phyloP scores from a whole-genome alignment of 805 yeast species.

The Wilhelminamyces savonicus region DNA sequence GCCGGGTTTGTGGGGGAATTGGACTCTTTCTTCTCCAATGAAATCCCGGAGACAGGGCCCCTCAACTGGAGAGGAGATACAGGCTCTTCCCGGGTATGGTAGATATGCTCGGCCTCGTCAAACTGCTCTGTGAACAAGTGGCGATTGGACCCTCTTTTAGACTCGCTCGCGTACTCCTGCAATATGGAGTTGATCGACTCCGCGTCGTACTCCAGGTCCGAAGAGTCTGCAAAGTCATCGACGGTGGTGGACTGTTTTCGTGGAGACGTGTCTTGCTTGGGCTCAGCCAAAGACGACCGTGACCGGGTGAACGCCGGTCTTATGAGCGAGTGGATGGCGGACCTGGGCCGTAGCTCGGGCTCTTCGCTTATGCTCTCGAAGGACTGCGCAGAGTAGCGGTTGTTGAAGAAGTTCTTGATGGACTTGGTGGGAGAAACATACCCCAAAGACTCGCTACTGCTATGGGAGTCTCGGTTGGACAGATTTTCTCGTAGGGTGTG shows the following conservation, averaged over 20 bases:
- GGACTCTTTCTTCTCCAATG: too few species aligned
- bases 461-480: too few species aligned
- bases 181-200: conserved; percentile 27
- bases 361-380: conserved; percentile 17
- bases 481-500: too few species aligned
- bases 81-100: too few species aligned
- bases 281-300: conserved; percentile 8
- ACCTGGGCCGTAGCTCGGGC: conserved; percentile 6
- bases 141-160: conserved; percentile 4
- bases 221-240: conserved; percentile 34
- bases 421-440: conserved; percentile 24
- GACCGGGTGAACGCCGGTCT: conserved; percentile 17
- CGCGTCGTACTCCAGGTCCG: conserved; percentile 13
- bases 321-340: conserved; percentile 6
- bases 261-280: conserved; percentile 1
- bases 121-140: conserved; percentile 25
- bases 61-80: too few species aligned
- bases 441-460: too few species aligned
- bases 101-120: conserved; percentile 17
- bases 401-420: conserved; percentile 16
- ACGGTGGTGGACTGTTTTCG: conserved; percentile 14
- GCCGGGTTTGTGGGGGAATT: too few species aligned
- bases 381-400: conserved; percentile 16
- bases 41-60: too few species aligned
- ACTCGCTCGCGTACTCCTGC: conserved; percentile 17